Conservation (phyloP, 768 basidiomycete genomes). For the Rhizopogon rudus region DNA sequence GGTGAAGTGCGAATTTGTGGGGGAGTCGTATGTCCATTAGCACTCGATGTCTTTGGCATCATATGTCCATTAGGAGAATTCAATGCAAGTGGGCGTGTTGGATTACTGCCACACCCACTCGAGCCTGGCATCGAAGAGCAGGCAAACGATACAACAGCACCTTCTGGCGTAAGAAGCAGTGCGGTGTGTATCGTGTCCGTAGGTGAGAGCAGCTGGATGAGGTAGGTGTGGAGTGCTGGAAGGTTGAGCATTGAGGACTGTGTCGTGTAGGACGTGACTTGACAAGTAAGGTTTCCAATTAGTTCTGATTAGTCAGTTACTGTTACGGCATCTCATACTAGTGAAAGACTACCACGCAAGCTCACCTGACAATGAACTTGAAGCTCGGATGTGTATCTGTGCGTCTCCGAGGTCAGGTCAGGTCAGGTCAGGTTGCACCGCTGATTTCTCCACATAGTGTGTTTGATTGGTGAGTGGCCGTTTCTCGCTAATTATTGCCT, state of each 20-base stretch:
- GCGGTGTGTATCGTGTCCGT: constrained; percentile 61
- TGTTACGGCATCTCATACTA: no score
- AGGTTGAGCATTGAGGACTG: constrained; percentile 56
- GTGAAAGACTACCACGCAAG: no score
- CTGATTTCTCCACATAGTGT: no score
- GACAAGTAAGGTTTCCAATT: no score
- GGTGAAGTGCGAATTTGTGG: not conserved
- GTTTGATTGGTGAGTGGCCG: not conserved
- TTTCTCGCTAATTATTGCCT: no score
- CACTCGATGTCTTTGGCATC: no score
- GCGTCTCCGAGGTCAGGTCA: no score
- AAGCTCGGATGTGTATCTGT: no score
- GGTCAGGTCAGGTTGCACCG: no score
- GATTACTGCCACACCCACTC: not conserved
- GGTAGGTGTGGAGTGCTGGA: constrained; percentile 58
- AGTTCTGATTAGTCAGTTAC: no score
- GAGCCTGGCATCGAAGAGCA: constrained; percentile 33
- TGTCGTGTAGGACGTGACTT: no score
- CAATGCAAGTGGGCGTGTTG: not conserved
- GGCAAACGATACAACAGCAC: constrained; percentile 67
- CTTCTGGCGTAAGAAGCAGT: constrained; percentile 65
- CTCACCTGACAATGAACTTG: no score
- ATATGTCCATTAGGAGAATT: not conserved
- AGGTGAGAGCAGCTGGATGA: constrained; percentile 56
- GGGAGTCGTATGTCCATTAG: not conserved